Percentiles rank a stretch among this genome's conserved stretches.
phyloP scores from a whole-genome alignment of 768 basidiomycete genomes.

The Boletus patriciae region DNA sequence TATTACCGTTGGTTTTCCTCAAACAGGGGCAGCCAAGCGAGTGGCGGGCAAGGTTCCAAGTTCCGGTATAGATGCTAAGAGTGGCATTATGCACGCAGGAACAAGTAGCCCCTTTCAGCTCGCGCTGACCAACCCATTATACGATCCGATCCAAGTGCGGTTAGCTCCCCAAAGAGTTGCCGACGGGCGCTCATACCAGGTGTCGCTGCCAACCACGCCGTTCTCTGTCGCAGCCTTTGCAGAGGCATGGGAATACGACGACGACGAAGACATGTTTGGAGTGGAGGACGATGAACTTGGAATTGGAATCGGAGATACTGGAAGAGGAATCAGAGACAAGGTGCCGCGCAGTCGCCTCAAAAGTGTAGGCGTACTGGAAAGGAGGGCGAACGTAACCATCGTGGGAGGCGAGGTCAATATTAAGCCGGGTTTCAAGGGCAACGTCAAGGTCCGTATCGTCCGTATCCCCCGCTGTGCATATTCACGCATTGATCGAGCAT shows the following conservation, averaged over 20 bases:
- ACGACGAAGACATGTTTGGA: slow-evolving; percentile 83
- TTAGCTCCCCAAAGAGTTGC: slow-evolving; percentile 68
- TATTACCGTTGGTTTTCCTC: slow-evolving; percentile 71
- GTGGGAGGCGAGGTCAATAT: slow-evolving; percentile 89
- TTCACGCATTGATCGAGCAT: slow-evolving; percentile 1
- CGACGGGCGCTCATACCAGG: slow-evolving; percentile 55
- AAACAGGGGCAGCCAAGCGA: slow-evolving; percentile 42
- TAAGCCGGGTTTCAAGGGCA: slow-evolving; percentile 73
- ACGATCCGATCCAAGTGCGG: slow-evolving; percentile 93
- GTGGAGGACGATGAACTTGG: slow-evolving; percentile 41
- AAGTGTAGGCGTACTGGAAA: slow-evolving; percentile 81
- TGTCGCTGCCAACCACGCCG: slow-evolving; percentile 72
- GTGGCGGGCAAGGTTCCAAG: slow-evolving; percentile 38
- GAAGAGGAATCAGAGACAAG: slow-evolving; percentile 45
- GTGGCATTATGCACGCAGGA: slow-evolving; percentile 62
- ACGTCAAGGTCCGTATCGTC: slow-evolving; percentile 73
- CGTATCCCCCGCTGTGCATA: slow-evolving; percentile 21
- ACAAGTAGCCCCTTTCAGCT: slow-evolving; percentile 85
- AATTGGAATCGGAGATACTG: slow-evolving; percentile 32
- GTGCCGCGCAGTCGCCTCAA: slow-evolving; percentile 49
- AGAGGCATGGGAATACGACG: slow-evolving; percentile 98
- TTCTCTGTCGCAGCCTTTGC: slow-evolving; percentile 90
- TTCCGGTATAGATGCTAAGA: slow-evolving; percentile 39
- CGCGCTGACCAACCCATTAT: slow-evolving; percentile 90
- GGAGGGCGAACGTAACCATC: slow-evolving; percentile 84